These are phyloP conservation scores for Pleurotus giganteus DNA, from an alignment of 768 basidiomycete genomes.

Conservation along the genomic window DNA sequence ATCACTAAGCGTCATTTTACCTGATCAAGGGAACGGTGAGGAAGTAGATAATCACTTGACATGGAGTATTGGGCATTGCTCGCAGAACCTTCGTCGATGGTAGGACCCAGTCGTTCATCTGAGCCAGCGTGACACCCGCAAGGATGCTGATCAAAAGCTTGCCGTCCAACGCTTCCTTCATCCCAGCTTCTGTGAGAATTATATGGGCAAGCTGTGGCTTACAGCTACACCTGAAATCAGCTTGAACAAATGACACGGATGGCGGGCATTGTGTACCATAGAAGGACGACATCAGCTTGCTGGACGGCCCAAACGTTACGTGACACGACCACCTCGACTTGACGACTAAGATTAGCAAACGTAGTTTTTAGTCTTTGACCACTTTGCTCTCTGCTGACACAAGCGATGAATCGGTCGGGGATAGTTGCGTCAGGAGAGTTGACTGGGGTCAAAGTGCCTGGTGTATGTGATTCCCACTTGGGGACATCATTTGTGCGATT, in stretches of 20 bases:
- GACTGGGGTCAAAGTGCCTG: constrained; percentile 73
- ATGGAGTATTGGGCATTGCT: constrained; percentile 98
- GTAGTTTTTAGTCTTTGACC: constrained; percentile 60
- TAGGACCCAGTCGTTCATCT: constrained; percentile 72
- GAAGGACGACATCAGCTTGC: constrained; percentile 79
- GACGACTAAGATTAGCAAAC: constrained; percentile 59
- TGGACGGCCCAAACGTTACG: constrained; percentile 72
- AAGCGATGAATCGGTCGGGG: constrained; percentile 82
- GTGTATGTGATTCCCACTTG: constrained; percentile 70
- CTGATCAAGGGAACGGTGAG: neutral
- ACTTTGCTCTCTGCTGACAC: constrained; percentile 78
- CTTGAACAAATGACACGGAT: constrained; percentile 3
- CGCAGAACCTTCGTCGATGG: constrained; percentile 84
- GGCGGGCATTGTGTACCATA: constrained; percentile 60
- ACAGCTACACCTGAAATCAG: constrained; percentile 57
- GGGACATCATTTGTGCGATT: constrained; percentile 25
- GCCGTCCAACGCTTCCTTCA: constrained; percentile 79
- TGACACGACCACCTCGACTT: constrained; percentile 68
- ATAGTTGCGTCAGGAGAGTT: constrained; percentile 61
- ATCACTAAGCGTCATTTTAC: neutral
- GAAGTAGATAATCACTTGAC: constrained; percentile 57
- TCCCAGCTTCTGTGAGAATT: constrained; percentile 73
- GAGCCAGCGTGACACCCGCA: constrained; percentile 90
- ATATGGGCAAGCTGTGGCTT: constrained; percentile 85
- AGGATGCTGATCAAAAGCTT: constrained; percentile 97